phyloP scores from a whole-genome alignment of 2,329 filamentous ascomycete species.

The Seiridium cupressi region DNA sequence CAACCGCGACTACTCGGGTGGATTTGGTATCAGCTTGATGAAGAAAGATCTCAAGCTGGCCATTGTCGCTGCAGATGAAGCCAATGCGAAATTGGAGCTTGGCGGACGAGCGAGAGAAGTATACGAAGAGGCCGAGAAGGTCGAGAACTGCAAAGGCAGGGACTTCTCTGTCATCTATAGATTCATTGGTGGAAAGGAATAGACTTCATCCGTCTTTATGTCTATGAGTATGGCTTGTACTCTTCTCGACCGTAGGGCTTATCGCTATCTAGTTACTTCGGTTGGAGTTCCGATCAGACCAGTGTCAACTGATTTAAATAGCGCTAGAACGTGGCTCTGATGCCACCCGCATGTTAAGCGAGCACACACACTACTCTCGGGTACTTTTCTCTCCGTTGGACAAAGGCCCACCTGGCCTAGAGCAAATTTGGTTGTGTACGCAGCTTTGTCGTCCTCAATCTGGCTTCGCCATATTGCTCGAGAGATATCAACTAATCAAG shows the following conservation, averaged over 20 bases:
- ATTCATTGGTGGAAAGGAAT: constrained; percentile 59
- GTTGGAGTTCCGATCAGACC: neutral
- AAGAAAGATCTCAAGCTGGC: constrained; percentile 75
- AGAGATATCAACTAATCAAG: no score
- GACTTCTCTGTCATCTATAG: constrained; percentile 84
- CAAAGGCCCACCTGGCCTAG: neutral
- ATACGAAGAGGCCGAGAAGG: constrained; percentile 64
- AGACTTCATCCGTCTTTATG: constrained; percentile 6
- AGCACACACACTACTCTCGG: neutral
- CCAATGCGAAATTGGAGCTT: constrained; percentile 63
- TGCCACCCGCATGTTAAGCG: neutral
- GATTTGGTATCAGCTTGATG: constrained; percentile 78
- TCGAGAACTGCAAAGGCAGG: constrained; percentile 62
- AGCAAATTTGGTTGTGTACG: neutral
- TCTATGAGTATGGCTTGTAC: neutral
- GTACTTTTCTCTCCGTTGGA: neutral
- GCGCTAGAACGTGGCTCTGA: neutral
- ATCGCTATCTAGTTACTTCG: neutral
- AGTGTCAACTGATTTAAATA: neutral
- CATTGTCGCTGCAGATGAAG: constrained; percentile 68
- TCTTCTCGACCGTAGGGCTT: no score
- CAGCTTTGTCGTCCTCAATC: no score
- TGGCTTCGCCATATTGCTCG: no score
- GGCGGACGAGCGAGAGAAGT: constrained; percentile 62
- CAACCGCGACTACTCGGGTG: constrained; percentile 71